A percentile compares a stretch with the other conserved stretches of the same genome.
phyloP scores from a whole-genome alignment of 768 basidiomycete genomes.

The Leccinum uliginosum region DNA sequence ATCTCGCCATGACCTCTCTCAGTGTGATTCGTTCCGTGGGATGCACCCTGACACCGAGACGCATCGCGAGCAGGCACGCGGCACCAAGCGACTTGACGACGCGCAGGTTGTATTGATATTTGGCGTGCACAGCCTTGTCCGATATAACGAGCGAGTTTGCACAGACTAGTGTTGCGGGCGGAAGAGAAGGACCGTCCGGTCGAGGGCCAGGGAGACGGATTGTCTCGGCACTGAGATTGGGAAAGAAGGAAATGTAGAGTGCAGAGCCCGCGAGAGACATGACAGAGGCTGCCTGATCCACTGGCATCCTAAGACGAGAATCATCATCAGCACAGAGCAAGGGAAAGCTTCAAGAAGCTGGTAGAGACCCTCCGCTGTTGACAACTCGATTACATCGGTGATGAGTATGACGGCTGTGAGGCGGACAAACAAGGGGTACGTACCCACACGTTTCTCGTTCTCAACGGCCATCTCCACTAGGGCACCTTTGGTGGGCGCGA shows the following conservation, averaged over 20 bases:
- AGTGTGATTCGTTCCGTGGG: constrained; percentile 50
- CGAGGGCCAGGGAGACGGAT: constrained; percentile 52
- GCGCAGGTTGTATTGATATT: constrained; percentile 79
- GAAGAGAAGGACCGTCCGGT: constrained; percentile 23
- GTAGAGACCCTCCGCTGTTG: constrained; percentile 69
- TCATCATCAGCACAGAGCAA: constrained; percentile 2
- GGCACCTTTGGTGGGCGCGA: constrained; percentile 50
- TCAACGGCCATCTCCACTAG: constrained; percentile 78
- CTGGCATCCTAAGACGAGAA: constrained; percentile 54
- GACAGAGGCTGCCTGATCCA: constrained; percentile 89
- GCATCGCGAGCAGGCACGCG: constrained; percentile 65
- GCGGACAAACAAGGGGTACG: constrained; percentile 4
- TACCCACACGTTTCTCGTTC: constrained; percentile 80
- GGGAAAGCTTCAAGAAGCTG: background rate
- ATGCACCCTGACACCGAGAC: constrained; percentile 44
- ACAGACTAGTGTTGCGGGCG: constrained; percentile 24
- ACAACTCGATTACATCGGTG: constrained; percentile 39
- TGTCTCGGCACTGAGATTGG: constrained; percentile 59
- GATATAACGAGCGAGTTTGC: constrained; percentile 66
- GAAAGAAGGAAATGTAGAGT: constrained; percentile 80
- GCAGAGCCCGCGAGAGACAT: constrained; percentile 68
- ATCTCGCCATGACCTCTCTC: constrained; percentile 61
- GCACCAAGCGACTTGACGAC: constrained; percentile 90
- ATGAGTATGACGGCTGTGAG: background rate
- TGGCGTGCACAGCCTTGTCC: constrained; percentile 75